Evolutionary conservation across 2,329 filamentous ascomycete genomes (phyloP), one percentile per base, ranked within the genome.

Genomic region (Pseudogymnoascus sp.): DNA sequence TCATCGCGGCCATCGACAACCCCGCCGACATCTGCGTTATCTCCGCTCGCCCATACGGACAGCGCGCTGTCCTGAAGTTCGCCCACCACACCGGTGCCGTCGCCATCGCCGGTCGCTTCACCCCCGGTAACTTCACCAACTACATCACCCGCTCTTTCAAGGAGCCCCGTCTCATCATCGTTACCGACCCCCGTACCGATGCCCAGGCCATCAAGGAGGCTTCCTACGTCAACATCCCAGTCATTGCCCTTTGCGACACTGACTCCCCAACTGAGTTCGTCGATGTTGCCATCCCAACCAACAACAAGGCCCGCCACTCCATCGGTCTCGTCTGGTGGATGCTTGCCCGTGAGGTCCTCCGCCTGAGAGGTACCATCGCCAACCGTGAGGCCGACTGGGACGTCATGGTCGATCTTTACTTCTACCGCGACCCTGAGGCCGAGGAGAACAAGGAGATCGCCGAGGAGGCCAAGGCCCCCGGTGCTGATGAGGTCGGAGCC

Each of bases 81-180:
- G 94, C 94, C 74, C 84, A 92, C 69, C 94, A 99, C 89, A 99
- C 94, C 70, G 94, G 94, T 78, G 92, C 95, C 75, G 90, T 92
- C 75, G 90, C 94, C 79, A 99, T 99, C 76, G 95, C 94, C 75
- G 94, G 94, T 83, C 94, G 94, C 79, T 99, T 99, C 89, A 99
- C 94, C 77, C 94, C 94, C 78, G 94, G 94, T 90, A 96, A 93
- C 81, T 99, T 99, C 89, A 99, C 94, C 86, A 99, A 99, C 88
- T 99, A 99, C 89, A 99, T 99, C 89, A 99, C 95, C 80, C 93
- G 94, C 76, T 97, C 94, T 69, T 99, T 99, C 92, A 97, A 97
- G 88, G 94, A 99, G 86, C 94, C 94, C 77, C 95, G 95, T 80
- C 86, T 99, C 76, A 97, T 99, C 81, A 87, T 99, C 78, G 94